phyloP scores from a whole-genome alignment of 768 basidiomycete species.

The Paxillus rubicundulus region DNA sequence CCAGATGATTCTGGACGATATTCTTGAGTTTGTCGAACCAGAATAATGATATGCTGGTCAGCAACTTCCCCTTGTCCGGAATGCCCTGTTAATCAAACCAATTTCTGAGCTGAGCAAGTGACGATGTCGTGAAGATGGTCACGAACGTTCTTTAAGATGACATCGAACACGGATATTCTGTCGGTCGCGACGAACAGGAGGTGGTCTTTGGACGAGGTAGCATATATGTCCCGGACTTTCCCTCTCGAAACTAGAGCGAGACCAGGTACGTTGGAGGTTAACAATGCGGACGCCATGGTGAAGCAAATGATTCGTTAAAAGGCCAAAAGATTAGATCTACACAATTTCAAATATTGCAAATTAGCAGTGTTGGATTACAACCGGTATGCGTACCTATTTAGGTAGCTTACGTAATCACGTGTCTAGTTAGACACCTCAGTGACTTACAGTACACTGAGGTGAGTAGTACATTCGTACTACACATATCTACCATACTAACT shows the following conservation, averaged over 20 bases:
- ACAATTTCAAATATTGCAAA: too few relatives aligned
- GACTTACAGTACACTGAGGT: too few relatives aligned
- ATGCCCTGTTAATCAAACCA: conserved; percentile 62
- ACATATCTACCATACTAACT: too few relatives aligned
- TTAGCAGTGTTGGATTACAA: too few relatives aligned
- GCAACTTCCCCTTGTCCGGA: conserved; percentile 86
- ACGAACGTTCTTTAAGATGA: conserved; percentile 88
- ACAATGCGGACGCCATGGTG: conserved; percentile 39
- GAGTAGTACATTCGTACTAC: too few relatives aligned
- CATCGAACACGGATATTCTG: conserved; percentile 95
- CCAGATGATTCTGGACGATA: conserved; percentile 87
- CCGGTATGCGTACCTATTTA: too few relatives aligned
- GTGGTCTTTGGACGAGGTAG: conserved; percentile 62
- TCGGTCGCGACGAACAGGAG: conserved; percentile 95
- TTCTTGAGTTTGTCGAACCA: conserved; percentile 86
- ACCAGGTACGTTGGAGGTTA: conserved; percentile 54
- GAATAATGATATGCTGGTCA: conserved; percentile 89
- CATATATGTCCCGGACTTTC: conserved; percentile 96
- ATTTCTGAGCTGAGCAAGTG: neutral
- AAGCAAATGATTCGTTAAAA: neutral
- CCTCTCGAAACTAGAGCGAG: conserved; percentile 80
- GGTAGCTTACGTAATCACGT: too few relatives aligned
- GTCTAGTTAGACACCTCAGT: too few relatives aligned
- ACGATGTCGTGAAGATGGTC: neutral
- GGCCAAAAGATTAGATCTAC: neutral